Percentiles rank a stretch among this genome's conserved stretches.
Evolutionary conservation across 176 grass and related monocot genomes (phyloP).

Genomic region (Musa schizocarpa): DNA sequence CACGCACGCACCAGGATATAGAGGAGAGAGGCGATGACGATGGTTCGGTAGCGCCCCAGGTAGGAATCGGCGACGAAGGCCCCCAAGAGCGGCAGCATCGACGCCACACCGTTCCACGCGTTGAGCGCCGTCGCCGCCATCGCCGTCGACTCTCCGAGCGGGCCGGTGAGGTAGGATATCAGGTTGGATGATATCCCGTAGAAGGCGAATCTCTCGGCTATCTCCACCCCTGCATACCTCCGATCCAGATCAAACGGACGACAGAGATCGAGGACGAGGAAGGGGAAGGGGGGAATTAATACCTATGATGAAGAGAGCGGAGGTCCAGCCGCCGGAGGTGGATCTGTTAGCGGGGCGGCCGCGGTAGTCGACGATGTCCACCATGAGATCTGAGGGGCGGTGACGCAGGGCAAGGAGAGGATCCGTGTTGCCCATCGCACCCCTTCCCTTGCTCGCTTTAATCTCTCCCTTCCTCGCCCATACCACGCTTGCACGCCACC

Average conservation of each 20-base stretch:
- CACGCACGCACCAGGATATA: too few relatives aligned
- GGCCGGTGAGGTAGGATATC: conserved; percentile 66
- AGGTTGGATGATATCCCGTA: conserved; percentile 51
- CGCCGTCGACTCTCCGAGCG: conserved; percentile 33
- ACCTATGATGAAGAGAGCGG: conserved; percentile 61
- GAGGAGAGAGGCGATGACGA: not conserved
- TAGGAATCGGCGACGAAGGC: not conserved
- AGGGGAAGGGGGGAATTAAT: not conserved
- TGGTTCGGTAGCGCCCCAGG: not conserved
- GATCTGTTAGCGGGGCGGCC: conserved; percentile 32
- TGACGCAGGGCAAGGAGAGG: conserved; percentile 20
- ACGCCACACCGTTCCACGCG: conserved; percentile 37
- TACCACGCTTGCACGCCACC: not conserved
- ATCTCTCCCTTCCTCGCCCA: not conserved
- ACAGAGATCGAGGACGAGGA: not conserved
- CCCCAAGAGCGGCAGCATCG: conserved; percentile 33
- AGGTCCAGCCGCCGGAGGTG: conserved; percentile 40
- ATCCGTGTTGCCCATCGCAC: not conserved
- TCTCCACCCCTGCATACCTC: conserved; percentile 42
- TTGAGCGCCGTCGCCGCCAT: conserved; percentile 34
- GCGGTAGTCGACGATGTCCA: conserved; percentile 29
- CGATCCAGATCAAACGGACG: too few relatives aligned
- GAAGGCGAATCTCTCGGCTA: conserved; percentile 51
- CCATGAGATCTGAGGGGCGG: not conserved
- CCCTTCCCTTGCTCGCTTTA: not conserved